Conservation (phyloP, 139 green algal genomes). For the Chlamydomonas sp. region DNA sequence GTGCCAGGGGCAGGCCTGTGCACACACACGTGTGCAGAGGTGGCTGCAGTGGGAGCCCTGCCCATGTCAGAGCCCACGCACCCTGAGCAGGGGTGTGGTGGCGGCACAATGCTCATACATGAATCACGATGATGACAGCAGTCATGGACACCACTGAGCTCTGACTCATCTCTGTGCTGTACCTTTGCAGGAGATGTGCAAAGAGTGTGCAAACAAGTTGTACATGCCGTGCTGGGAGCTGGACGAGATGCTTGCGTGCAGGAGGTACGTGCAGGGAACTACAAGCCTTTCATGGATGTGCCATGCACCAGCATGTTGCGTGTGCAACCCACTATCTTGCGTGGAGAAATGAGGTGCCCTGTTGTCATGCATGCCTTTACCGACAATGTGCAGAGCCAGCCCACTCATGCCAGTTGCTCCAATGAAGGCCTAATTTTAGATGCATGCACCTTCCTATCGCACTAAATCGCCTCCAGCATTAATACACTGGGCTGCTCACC, state of each 20-base stretch:
- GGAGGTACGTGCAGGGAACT: too few species aligned
- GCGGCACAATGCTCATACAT: too few species aligned
- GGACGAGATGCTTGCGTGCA: not conserved
- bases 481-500: not conserved
- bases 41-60: not conserved
- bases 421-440: not conserved
- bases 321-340: too few species aligned
- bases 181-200: not conserved
- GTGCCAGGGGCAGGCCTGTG: too few species aligned
- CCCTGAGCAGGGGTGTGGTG: too few species aligned
- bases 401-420: not conserved
- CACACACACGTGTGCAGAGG: too few species aligned
- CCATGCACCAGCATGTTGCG: too few species aligned
- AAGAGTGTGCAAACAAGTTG: not conserved
- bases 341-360: not conserved
- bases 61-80: too few species aligned
- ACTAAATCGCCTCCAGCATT: not conserved
- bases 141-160: too few species aligned
- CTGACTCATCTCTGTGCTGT: too few species aligned
- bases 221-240: not conserved
- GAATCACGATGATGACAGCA: too few species aligned
- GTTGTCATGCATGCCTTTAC: not conserved
- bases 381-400: not conserved
- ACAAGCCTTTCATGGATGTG: too few species aligned
- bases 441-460: not conserved